These are phyloP conservation scores for Verticillium klebahnii DNA, from an alignment of 2,329 filamentous ascomycete genomes.

Conservation along the genomic window DNA sequence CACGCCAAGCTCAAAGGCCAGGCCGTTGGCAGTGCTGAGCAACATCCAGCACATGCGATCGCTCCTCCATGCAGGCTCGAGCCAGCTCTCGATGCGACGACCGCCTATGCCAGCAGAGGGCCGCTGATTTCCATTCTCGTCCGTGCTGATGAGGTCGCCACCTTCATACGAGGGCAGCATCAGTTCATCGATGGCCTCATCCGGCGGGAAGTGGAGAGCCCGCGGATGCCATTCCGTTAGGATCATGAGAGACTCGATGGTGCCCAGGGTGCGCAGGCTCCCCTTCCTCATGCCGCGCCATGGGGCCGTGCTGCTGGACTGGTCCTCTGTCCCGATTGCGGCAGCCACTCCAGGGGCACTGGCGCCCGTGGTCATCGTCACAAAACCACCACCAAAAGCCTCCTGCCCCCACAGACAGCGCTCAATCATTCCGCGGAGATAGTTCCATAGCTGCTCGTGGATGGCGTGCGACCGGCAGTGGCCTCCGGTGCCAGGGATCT, in stretches of 20 bases:
- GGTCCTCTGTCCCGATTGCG: conserved; percentile 31
- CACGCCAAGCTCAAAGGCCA: conserved; percentile 91
- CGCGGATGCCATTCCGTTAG: conserved; percentile 97
- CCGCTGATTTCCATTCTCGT: conserved; percentile 36
- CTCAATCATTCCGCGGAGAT: conserved; percentile 91
- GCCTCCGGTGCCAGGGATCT: conserved; percentile 73
- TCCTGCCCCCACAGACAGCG: conserved; percentile 94
- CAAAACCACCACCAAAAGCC: conserved; percentile 82
- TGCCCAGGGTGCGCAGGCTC: conserved; percentile 83
- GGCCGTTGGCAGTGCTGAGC: conserved; percentile 80
- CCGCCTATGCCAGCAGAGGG: conserved; percentile 64
- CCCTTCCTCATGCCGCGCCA: conserved; percentile 68
- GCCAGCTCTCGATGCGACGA: conserved; percentile 87
- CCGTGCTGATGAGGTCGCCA: conserved; percentile 34
- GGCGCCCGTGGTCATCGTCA: conserved; percentile 23
- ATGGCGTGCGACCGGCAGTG: conserved; percentile 84
- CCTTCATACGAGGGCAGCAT: conserved; percentile 58
- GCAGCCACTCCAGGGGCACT: conserved; percentile 30
- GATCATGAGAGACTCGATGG: conserved; percentile 89
- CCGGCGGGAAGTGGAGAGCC: conserved; percentile 86
- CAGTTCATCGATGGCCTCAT: conserved; percentile 67
- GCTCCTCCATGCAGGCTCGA: conserved; percentile 91
- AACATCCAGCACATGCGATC: conserved; percentile 99
- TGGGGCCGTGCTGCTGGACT: conserved; percentile 64
- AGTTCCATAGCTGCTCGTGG: conserved; percentile 92